Percentiles rank a stretch among this genome's conserved stretches.
Evolutionary conservation across 2,329 filamentous ascomycete species (phyloP).

Genomic region (Seiridium cupressi): DNA sequence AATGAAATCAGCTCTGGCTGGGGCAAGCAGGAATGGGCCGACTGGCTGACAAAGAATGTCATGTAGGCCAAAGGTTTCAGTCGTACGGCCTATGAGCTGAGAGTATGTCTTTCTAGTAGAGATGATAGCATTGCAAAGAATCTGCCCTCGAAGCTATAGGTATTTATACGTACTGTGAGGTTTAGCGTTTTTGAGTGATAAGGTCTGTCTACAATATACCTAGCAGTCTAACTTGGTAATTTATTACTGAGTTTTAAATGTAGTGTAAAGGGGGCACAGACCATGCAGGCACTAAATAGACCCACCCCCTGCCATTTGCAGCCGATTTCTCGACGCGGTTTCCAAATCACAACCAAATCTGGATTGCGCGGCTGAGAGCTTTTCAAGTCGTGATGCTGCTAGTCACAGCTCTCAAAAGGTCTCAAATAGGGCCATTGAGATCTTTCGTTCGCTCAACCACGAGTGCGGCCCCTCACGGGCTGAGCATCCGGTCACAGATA

Average conservation of each 20-base stretch:
- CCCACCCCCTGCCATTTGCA: neutral
- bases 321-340: neutral
- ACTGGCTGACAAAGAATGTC: conserved; percentile 68
- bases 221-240: neutral
- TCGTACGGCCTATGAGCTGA: too few species aligned
- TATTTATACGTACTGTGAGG: too few species aligned
- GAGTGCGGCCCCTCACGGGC: conserved; percentile 5
- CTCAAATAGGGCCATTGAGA: conserved; percentile 12
- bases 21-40: conserved; percentile 77
- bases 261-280: neutral
- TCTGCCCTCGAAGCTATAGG: neutral
- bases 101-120: neutral
- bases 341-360: neutral
- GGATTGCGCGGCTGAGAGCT: neutral
- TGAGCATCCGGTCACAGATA: neutral
- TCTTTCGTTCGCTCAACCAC: conserved; percentile 1
- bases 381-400: conserved; percentile 16
- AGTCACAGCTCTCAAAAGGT: conserved; percentile 13
- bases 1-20: conserved; percentile 77
- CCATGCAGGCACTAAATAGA: neutral
- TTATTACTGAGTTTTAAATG: neutral
- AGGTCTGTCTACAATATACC: too few species aligned
- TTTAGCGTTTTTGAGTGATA: too few species aligned
- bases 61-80: conserved; percentile 26
- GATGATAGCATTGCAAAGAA: neutral